These are phyloP conservation scores for Aspergillus caelatus DNA, from an alignment of 2,329 filamentous ascomycete species.

Conservation along the genomic window DNA sequence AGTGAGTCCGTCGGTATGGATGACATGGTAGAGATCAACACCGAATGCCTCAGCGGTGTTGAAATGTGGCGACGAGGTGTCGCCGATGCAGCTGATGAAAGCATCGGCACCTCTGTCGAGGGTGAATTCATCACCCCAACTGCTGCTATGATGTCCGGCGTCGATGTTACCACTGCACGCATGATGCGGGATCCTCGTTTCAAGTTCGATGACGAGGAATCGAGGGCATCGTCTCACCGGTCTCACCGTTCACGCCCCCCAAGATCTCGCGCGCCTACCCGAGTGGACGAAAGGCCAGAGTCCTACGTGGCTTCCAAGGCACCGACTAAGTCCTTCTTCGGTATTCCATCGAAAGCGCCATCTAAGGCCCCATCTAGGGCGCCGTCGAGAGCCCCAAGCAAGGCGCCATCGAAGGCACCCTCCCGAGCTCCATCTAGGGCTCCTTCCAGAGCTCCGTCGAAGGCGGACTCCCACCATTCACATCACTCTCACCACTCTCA, in stretches of 20 bases:
- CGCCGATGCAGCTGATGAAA: conserved; percentile 58
- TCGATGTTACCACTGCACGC: conserved; percentile 39
- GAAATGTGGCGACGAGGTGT: conserved; percentile 68
- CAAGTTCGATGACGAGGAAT: conserved; percentile 39
- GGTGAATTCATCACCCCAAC: conserved; percentile 67
- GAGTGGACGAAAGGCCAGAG: conserved; percentile 21
- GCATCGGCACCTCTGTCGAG: conserved; percentile 63
- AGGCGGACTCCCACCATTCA: conserved; percentile 24
- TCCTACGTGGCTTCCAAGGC: conserved; percentile 16
- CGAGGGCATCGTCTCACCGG: conserved; percentile 39
- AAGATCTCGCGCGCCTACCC: conserved; percentile 7
- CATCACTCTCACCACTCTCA: conserved; percentile 23
- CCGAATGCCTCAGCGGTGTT: conserved; percentile 58
- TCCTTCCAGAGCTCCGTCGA: conserved; percentile 23
- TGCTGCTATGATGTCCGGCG: conserved; percentile 53
- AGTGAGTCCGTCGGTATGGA: conserved; percentile 47
- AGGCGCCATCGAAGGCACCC: conserved; percentile 24
- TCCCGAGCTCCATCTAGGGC: conserved; percentile 19
- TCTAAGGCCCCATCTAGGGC: conserved; percentile 14
- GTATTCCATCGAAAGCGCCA: conserved; percentile 17
- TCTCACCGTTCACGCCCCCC: conserved; percentile 34
- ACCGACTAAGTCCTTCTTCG: conserved; percentile 16
- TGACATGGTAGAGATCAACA: conserved; percentile 58
- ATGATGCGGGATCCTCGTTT: conserved; percentile 36
- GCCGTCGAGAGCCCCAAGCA: conserved; percentile 17